phyloP scores from a whole-genome alignment of 2,329 filamentous ascomycete species.

The Bertia moriformis region DNA sequence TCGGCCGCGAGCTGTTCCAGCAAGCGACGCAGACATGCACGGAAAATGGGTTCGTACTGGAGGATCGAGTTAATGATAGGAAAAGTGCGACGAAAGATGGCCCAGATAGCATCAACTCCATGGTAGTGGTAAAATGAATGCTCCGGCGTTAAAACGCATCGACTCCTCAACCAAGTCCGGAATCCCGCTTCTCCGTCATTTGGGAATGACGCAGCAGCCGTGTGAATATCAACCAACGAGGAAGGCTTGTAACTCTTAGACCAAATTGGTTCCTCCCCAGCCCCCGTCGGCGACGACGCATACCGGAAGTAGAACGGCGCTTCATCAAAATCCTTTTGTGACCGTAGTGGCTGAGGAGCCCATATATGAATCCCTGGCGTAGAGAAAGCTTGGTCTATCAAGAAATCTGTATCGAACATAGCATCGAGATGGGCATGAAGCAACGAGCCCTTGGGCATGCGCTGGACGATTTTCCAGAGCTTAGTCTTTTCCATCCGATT shows the following conservation, averaged over 20 bases:
- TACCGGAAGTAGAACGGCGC: neutral
- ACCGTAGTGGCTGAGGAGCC: neutral
- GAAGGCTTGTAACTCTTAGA: neutral
- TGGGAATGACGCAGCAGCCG: slow-evolving; percentile 62
- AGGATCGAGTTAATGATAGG: slow-evolving; percentile 59
- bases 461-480: neutral
- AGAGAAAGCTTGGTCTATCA: neutral
- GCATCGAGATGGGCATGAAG: slow-evolving; percentile 1
- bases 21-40: slow-evolving; percentile 58
- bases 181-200: slow-evolving; percentile 59
- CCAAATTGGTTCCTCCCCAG: neutral
- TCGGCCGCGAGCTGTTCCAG: slow-evolving; percentile 62
- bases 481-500: neutral
- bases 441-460: neutral
- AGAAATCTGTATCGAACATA: neutral
- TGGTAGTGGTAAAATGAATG: slow-evolving; percentile 71
- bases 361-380: neutral
- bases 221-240: slow-evolving; percentile 17
- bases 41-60: slow-evolving; percentile 82
- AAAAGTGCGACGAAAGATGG: slow-evolving; percentile 66
- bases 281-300: neutral
- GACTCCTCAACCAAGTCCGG: slow-evolving; percentile 59
- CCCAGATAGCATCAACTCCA: slow-evolving; percentile 72
- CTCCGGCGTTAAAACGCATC: slow-evolving; percentile 55
- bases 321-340: neutral